These are phyloP conservation scores for Cadophora luteo-olivacea DNA, from an alignment of 2,329 filamentous ascomycete species.

Conservation along the genomic window DNA sequence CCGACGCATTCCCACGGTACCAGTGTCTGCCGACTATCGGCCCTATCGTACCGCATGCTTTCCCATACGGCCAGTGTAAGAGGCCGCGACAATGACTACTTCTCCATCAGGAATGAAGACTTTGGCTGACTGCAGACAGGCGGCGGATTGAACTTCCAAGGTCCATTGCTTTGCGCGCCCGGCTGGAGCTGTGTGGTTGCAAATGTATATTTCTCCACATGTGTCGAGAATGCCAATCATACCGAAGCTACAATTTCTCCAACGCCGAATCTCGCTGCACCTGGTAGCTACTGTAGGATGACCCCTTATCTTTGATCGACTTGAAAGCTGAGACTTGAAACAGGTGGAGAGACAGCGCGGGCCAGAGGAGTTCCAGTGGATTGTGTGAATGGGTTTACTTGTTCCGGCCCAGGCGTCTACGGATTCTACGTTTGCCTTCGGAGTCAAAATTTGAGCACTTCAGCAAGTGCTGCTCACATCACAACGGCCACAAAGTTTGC, in stretches of 20 bases:
- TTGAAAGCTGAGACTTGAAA: background rate
- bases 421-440: background rate
- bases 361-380: background rate
- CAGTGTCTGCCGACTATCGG: slow-evolving; percentile 1
- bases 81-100: too few relatives aligned
- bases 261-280: background rate
- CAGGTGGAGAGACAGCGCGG: background rate
- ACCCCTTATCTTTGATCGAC: too few relatives aligned
- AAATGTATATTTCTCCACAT: background rate
- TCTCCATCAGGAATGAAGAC: background rate
- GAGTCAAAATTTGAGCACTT: background rate
- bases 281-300: background rate
- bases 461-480: background rate
- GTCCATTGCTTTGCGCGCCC: background rate
- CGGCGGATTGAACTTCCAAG: background rate
- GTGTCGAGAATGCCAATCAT: background rate
- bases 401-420: background rate
- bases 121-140: background rate
- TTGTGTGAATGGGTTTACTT: background rate
- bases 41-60: slow-evolving; percentile 1
- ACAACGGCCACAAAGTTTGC: too few relatives aligned
- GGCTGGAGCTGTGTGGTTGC: background rate
- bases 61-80: slow-evolving; percentile 6
- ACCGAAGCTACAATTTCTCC: background rate
- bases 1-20: background rate